Percentiles rank a stretch among this genome's conserved stretches.
Evolutionary conservation across 2,329 filamentous ascomycete genomes (phyloP).

Genomic region (Westerdykella sp.): DNA sequence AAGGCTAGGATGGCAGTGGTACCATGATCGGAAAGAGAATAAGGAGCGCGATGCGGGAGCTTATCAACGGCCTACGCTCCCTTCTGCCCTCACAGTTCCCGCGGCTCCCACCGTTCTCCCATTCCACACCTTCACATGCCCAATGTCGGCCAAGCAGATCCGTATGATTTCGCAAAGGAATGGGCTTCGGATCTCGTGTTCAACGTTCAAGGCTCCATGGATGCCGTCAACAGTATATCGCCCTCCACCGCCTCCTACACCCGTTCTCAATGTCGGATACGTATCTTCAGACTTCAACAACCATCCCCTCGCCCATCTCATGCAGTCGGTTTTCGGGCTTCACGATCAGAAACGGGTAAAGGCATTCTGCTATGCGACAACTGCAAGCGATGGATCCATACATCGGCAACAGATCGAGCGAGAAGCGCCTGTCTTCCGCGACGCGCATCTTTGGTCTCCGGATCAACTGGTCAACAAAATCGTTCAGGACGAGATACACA

Average conservation of each 20-base stretch:
- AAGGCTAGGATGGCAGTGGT: conserved; percentile 76
- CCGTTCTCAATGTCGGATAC: conserved; percentile 87
- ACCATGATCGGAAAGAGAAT: conserved; percentile 69
- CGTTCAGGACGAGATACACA: conserved; percentile 79
- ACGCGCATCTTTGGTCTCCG: conserved; percentile 79
- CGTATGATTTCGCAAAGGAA: conserved; percentile 93
- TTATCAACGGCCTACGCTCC: conserved; percentile 70
- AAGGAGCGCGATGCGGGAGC: conserved; percentile 50
- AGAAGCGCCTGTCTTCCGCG: conserved; percentile 84
- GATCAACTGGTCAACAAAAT: conserved; percentile 84
- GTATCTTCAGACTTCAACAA: conserved; percentile 99
- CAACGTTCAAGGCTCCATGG: conserved; percentile 82
- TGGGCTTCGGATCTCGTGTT: conserved; percentile 84
- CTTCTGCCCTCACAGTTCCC: conserved; percentile 66
- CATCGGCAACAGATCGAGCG: conserved; percentile 90
- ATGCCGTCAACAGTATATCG: conserved; percentile 71
- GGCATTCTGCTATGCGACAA: conserved; percentile 94
- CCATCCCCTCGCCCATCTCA: conserved; percentile 89
- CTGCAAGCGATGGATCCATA: conserved; percentile 77
- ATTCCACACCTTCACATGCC: conserved; percentile 96
- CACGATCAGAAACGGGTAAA: conserved; percentile 68
- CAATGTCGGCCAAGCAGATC: conserved; percentile 83
- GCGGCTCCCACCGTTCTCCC: conserved; percentile 89
- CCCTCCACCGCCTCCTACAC: conserved; percentile 76
- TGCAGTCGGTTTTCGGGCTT: conserved; percentile 97